These are phyloP conservation scores for Russula brevipes DNA, from an alignment of 768 basidiomycete species.

Conservation along the genomic window DNA sequence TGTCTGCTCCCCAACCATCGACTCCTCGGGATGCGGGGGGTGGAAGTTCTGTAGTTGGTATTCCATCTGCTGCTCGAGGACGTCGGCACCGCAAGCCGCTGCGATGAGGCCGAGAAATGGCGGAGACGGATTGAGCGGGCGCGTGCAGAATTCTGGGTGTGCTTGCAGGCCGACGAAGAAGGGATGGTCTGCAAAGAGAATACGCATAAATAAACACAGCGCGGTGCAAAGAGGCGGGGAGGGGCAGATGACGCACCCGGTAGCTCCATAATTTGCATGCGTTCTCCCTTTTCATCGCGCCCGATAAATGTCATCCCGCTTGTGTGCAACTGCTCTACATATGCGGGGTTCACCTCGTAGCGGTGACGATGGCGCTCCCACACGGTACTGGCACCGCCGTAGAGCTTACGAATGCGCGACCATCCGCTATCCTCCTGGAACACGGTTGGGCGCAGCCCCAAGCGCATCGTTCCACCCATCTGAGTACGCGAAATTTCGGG, in stretches of 20 bases:
- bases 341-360: slow-evolving; percentile 91
- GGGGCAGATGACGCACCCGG: slow-evolving; percentile 46
- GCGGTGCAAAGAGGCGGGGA: not conserved
- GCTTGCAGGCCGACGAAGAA: slow-evolving; percentile 94
- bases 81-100: slow-evolving; percentile 52
- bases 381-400: slow-evolving; percentile 72
- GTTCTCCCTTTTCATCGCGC: slow-evolving; percentile 91
- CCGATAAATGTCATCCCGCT: slow-evolving; percentile 79
- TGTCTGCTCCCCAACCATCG: slow-evolving; percentile 67
- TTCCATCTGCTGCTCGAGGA: slow-evolving; percentile 67
- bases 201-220: not conserved
- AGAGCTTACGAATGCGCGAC: slow-evolving; percentile 72
- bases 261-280: slow-evolving; percentile 95
- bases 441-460: slow-evolving; percentile 95
- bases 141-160: slow-evolving; percentile 97
- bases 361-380: slow-evolving; percentile 98
- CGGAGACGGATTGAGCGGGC: slow-evolving; percentile 95
- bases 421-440: slow-evolving; percentile 72
- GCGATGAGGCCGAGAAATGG: slow-evolving; percentile 95
- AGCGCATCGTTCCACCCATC: slow-evolving; percentile 99
- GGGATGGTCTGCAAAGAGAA: slow-evolving; percentile 63
- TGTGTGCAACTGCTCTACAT: slow-evolving; percentile 62
- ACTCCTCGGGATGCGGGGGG: slow-evolving; percentile 69
- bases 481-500: slow-evolving; percentile 97
- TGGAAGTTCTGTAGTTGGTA: slow-evolving; percentile 55